phyloP scores from a whole-genome alignment of 371 early-diverging fungal species.

The Haplosporangium sp. region DNA sequence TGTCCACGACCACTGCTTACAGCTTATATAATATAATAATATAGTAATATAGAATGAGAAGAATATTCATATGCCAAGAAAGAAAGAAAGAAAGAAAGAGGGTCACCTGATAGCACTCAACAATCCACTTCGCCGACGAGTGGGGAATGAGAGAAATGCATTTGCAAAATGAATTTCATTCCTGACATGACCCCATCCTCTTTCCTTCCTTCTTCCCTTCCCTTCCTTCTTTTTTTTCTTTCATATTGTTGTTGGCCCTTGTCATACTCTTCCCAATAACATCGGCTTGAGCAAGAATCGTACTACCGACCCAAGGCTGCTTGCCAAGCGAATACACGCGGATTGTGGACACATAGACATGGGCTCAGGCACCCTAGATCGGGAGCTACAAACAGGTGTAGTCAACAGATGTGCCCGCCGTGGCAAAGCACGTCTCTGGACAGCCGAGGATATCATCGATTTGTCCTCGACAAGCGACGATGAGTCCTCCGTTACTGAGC shows the following conservation, averaged over 20 bases:
- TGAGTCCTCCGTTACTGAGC: background rate
- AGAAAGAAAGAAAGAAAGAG: too few relatives aligned
- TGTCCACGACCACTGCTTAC: too few relatives aligned
- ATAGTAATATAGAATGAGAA: too few relatives aligned
- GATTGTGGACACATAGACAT: slow-evolving; percentile 5
- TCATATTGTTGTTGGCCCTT: background rate
- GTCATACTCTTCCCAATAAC: too few relatives aligned
- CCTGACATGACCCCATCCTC: background rate
- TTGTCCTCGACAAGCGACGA: background rate
- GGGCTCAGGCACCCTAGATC: slow-evolving; percentile 9
- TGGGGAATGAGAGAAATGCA: background rate
- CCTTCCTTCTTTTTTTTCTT: background rate
- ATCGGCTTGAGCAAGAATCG: too few relatives aligned
- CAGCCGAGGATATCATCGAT: slow-evolving; percentile 40
- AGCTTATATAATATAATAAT: too few relatives aligned
- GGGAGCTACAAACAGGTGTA: background rate
- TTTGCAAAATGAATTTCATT: background rate
- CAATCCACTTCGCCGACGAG: too few relatives aligned
- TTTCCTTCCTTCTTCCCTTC: background rate
- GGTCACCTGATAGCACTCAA: too few relatives aligned
- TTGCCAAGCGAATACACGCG: too few relatives aligned
- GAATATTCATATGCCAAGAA: too few relatives aligned
- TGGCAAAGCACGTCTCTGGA: slow-evolving; percentile 15
- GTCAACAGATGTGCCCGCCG: background rate
- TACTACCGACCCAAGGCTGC: too few relatives aligned